Percentiles rank a stretch among this genome's conserved stretches.
Evolutionary conservation across 768 basidiomycete genomes (phyloP).

Genomic region (Suillus ampliporus): DNA sequence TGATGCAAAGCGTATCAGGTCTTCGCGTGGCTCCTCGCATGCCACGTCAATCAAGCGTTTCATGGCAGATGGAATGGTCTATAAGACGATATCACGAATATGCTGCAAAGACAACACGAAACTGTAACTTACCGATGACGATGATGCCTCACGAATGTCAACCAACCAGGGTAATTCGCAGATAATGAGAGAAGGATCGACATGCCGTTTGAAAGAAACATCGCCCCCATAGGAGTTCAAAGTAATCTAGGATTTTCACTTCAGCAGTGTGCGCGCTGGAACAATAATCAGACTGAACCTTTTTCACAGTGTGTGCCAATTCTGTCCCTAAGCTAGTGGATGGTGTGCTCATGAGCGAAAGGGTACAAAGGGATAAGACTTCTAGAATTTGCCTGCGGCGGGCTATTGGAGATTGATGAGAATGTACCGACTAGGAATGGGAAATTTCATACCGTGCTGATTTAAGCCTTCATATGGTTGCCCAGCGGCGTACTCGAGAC

Average conservation of each 20-base stretch:
- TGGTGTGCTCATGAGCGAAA: constrained; percentile 9
- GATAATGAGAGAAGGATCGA: constrained; percentile 3
- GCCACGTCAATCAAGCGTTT: constrained; percentile 48
- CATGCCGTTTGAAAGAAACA: neutral
- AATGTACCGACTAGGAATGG: neutral
- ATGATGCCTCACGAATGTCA: neutral
- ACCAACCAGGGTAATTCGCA: constrained; percentile 2
- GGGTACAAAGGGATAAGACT: constrained; percentile 24
- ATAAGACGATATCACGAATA: neutral
- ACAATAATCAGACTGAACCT: neutral
- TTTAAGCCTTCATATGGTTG: neutral
- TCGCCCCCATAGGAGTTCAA: neutral
- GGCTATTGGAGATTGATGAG: constrained; percentile 15
- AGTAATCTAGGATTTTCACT: neutral
- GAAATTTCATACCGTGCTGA: neutral
- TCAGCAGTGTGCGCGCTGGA: neutral
- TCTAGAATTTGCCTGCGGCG: constrained; percentile 26
- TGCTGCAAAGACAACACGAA: neutral
- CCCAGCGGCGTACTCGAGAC: constrained; percentile 17
- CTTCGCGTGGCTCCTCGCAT: constrained; percentile 36
- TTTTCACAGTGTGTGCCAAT: constrained; percentile 2
- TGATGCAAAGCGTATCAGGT: constrained; percentile 52
- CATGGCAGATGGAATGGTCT: neutral
- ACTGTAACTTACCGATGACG: neutral
- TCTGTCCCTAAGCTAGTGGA: neutral